A percentile compares a stretch with the other conserved stretches of the same genome.
These are phyloP conservation scores for Pseudocercospora vitis DNA, from an alignment of 2,329 filamentous ascomycete species.

Conservation along the genomic window DNA sequence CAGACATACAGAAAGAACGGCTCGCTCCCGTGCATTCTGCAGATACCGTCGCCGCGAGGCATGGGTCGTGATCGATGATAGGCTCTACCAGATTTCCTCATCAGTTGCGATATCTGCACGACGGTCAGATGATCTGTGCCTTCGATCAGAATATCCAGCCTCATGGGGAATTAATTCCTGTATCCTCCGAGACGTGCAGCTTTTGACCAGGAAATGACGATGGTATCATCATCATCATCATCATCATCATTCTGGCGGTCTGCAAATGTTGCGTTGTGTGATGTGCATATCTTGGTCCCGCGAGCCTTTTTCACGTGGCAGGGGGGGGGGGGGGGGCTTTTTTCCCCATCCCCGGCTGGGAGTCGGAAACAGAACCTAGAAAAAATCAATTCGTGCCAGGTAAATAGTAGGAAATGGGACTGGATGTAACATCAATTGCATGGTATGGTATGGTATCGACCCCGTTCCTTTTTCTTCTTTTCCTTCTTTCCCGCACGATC, in stretches of 20 bases:
- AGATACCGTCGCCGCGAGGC: not conserved
- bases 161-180: not conserved
- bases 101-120: not conserved
- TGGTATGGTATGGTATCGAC: too few relatives aligned
- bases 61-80: not conserved
- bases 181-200: not conserved
- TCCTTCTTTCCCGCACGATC: too few relatives aligned
- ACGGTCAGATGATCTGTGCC: not conserved
- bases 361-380: not conserved
- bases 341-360: not conserved
- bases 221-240: not conserved
- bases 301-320: not conserved
- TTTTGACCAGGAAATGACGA: too few relatives aligned
- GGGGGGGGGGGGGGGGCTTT: too few relatives aligned
- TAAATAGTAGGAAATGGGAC: too few relatives aligned
- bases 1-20: too few relatives aligned
- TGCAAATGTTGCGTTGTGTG: not conserved
- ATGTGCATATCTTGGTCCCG: not conserved
- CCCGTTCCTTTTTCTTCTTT: too few relatives aligned
- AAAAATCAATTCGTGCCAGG: not conserved
- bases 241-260: constrained; percentile 11
- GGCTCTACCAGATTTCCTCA: not conserved
- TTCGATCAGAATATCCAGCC: too few relatives aligned
- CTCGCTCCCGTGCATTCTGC: not conserved
- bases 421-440: too few relatives aligned